A percentile compares a stretch with the other conserved stretches of the same genome.
These are phyloP conservation scores for Veloboletus limbatus DNA, from an alignment of 1,284 basidiomycete species.

Conservation along the genomic window DNA sequence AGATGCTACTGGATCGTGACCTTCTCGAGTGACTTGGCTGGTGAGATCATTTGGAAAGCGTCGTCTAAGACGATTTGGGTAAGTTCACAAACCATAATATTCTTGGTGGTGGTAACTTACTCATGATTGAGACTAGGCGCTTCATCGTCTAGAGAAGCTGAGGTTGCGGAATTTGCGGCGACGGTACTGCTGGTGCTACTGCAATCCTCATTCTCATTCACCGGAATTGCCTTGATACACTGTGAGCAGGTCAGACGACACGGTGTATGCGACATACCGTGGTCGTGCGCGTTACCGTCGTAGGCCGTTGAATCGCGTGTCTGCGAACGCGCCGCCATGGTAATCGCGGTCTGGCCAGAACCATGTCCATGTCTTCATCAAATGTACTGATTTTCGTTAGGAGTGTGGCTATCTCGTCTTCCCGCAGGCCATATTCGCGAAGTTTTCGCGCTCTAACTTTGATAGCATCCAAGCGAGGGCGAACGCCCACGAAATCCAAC, in stretches of 20 bases:
- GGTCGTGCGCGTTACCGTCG: too few relatives aligned
- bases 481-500: constrained; percentile 24
- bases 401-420: constrained; percentile 20
- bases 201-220: too few relatives aligned
- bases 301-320: not conserved
- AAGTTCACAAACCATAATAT: not conserved
- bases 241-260: too few relatives aligned
- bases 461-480: constrained; percentile 22
- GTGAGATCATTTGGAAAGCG: constrained; percentile 9
- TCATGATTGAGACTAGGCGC: not conserved
- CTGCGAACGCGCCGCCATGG: not conserved
- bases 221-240: too few relatives aligned
- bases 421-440: constrained; percentile 25
- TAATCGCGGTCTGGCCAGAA: too few relatives aligned
- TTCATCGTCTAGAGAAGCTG: too few relatives aligned
- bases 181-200: too few relatives aligned
- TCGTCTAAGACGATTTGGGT: not conserved
- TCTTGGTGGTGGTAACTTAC: not conserved
- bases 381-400: constrained; percentile 17
- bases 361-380: constrained; percentile 23
- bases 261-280: too few relatives aligned
- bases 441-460: constrained; percentile 25
- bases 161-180: too few relatives aligned
- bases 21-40: constrained; percentile 5
- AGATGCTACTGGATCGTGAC: constrained; percentile 8